Base-by-base conservation (phyloP, 1,139 yeast genomes). In the Suhomyces bribrorum region DNA sequence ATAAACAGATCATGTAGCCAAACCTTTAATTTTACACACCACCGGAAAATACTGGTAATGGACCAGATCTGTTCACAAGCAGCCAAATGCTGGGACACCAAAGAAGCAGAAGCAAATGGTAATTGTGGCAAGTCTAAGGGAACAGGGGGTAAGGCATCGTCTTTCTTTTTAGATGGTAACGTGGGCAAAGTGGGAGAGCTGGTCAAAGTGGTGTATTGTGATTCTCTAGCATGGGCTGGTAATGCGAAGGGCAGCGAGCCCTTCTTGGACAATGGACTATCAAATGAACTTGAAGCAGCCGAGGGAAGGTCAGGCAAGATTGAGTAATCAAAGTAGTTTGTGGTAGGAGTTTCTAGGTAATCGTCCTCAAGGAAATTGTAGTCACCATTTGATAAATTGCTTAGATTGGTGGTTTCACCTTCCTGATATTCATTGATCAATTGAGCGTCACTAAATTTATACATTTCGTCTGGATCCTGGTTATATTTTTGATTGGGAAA, bases 91-190 rank as follows among this genome's bases (percentile, higher is more conserved):
- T 65, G 62, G 24, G 69, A 67, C n/a, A 67, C 69, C 30, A 81
- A 58, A 1, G 75, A 60, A 4, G 76, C 69, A 0, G 83, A 71
- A 7, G 77, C 58, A 45, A 81, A 81, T 3, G 84, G 85, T 11
- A 81, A 63, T 31, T 73, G 69, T 0, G 86, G 86, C 12, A 79
- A 61, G 25, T 76, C 79, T 18, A 69, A 49, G 1, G 85, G 84
- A 5, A 74, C 68, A 0, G 76, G 73, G 0, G 83, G 83, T 14
- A 78, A 54, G 4, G 47, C 51, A n/a, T 52, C 58, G 16, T 50
- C 47, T 25, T 41, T 48, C 22, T 46, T 50, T 31, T 47, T 48
- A 14, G 31, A 17, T 4, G 47, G 43, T 11, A 46, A 31, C 7
- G 29, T n/a, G 2, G 50, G 47, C 8, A 44, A 24, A 1, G 32